These are phyloP conservation scores for Pythium coloratum DNA, from an alignment of 352 stramenopile species.

Conservation along the genomic window DNA sequence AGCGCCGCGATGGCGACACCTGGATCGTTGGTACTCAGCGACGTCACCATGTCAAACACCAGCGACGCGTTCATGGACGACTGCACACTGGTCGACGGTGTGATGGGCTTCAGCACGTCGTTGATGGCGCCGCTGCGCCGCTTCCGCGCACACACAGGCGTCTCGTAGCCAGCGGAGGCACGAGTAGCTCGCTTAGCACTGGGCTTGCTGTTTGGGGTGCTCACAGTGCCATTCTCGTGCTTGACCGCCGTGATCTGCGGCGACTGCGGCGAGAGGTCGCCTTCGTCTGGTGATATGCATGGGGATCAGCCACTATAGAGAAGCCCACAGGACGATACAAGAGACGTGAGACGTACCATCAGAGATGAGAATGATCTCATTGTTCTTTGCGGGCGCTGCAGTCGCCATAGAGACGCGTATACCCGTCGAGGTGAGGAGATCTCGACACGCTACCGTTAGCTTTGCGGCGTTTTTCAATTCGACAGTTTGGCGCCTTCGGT, in stretches of 20 bases:
- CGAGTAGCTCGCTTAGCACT: neutral
- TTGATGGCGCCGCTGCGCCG: slow-evolving; percentile 28
- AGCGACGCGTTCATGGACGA: slow-evolving; percentile 83
- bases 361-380: slow-evolving; percentile 1
- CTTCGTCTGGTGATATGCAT: neutral
- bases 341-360: neutral
- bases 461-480: neutral
- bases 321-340: neutral
- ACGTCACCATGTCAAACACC: slow-evolving; percentile 81
- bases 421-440: neutral
- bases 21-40: slow-evolving; percentile 81
- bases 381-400: neutral
- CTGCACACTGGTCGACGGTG: slow-evolving; percentile 52
- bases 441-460: neutral
- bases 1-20: slow-evolving; percentile 74
- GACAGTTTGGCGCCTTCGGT: slow-evolving; percentile 3
- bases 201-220: neutral
- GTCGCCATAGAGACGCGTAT: slow-evolving; percentile 1
- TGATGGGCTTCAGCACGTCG: slow-evolving; percentile 54
- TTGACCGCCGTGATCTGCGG: neutral
- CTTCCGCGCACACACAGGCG: slow-evolving; percentile 32
- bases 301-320: neutral
- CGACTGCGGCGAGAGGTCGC: neutral
- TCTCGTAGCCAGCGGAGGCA: slow-evolving; percentile 3
- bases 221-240: neutral